phyloP scores from a whole-genome alignment of 768 basidiomycete genomes.

The Boletus rubropictus region DNA sequence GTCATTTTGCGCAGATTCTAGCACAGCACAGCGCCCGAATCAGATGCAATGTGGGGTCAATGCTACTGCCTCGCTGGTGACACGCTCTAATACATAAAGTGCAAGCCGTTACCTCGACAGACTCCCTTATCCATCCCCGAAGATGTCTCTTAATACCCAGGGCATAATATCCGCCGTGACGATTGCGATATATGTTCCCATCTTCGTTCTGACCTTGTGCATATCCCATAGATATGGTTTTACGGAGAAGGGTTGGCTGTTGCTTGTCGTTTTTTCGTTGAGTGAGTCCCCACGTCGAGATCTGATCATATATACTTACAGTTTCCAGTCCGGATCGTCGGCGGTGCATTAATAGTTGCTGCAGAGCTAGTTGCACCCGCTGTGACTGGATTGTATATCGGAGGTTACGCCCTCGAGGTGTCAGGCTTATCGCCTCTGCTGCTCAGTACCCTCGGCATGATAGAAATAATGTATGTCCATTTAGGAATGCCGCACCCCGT shows the following conservation, averaged over 20 bases:
- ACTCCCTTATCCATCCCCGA: neutral
- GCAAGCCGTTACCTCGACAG: neutral
- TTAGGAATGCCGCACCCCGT: neutral
- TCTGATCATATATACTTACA: neutral
- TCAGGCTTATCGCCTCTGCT: constrained; percentile 38
- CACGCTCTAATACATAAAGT: constrained; percentile 19
- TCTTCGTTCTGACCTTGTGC: constrained; percentile 41
- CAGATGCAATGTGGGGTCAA: neutral
- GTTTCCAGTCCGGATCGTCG: constrained; percentile 49
- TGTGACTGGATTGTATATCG: constrained; percentile 43
- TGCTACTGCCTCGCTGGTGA: constrained; percentile 16
- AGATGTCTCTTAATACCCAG: constrained; percentile 35
- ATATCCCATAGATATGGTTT: constrained; percentile 51
- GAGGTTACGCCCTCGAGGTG: constrained; percentile 42
- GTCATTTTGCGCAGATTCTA: too few relatives aligned
- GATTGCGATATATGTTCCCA: constrained; percentile 55
- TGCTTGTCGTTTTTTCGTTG: constrained; percentile 54
- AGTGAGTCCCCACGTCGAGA: constrained; percentile 33
- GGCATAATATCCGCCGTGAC: constrained; percentile 55
- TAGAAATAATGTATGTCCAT: constrained; percentile 31
- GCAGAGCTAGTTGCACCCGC: constrained; percentile 39
- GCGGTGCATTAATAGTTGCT: constrained; percentile 52
- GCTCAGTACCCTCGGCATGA: constrained; percentile 32
- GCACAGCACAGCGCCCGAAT: too few relatives aligned
- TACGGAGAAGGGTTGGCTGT: constrained; percentile 62